A percentile compares a stretch with the other conserved stretches of the same genome.
phyloP scores from a whole-genome alignment of 1,284 basidiomycete species.

The Sanghuangporus weigelae region DNA sequence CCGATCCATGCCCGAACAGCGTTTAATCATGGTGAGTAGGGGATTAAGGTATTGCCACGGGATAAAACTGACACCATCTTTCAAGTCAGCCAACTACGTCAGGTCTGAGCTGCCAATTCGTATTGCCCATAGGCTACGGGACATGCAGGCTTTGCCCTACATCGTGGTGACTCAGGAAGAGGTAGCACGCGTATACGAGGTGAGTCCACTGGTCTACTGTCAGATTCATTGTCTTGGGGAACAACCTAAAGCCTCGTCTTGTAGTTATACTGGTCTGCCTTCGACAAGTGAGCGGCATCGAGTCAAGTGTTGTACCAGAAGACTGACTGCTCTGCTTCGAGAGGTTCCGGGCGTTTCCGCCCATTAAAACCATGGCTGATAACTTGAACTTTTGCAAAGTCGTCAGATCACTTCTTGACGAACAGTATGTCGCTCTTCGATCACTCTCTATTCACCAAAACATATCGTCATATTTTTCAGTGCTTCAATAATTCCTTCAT shows the following conservation, averaged over 20 bases:
- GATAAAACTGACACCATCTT: slow-evolving; percentile 6
- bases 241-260: neutral
- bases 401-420: slow-evolving; percentile 57
- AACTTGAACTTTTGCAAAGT: slow-evolving; percentile 79
- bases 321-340: slow-evolving; percentile 25
- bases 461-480: slow-evolving; percentile 32
- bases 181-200: slow-evolving; percentile 82
- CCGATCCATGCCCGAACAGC: slow-evolving; percentile 68
- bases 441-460: slow-evolving; percentile 27
- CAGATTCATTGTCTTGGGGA: neutral
- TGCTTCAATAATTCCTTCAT: slow-evolving; percentile 69
- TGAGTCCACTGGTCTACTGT: slow-evolving; percentile 25
- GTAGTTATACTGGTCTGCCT: slow-evolving; percentile 77
- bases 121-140: slow-evolving; percentile 83
- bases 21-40: slow-evolving; percentile 59
- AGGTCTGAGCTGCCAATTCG: slow-evolving; percentile 84
- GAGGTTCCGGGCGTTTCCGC: slow-evolving; percentile 70
- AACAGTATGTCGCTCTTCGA: slow-evolving; percentile 54
- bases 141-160: slow-evolving; percentile 83
- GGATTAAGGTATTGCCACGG: neutral
- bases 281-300: slow-evolving; percentile 57
- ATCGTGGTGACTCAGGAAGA: slow-evolving; percentile 86
- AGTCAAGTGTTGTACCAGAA: neutral
- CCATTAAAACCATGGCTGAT: slow-evolving; percentile 67
- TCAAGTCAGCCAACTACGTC: slow-evolving; percentile 83